Percentiles rank a stretch among this genome's conserved stretches.
phyloP scores from a whole-genome alignment of 2,329 filamentous ascomycete species.

The Stagonosporopsis rhizophila region DNA sequence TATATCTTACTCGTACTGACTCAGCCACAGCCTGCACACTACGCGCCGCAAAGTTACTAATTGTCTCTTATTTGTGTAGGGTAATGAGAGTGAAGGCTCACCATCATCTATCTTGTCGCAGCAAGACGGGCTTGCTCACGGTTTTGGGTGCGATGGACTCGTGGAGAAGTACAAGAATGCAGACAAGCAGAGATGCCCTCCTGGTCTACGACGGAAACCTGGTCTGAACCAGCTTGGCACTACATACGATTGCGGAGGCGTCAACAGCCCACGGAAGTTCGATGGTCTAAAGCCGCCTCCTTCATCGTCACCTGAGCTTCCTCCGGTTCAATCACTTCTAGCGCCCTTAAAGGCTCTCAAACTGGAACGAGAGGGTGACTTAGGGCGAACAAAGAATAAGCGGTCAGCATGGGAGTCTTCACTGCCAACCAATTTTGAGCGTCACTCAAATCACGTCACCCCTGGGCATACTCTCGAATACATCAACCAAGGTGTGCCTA shows the following conservation, averaged over 20 bases:
- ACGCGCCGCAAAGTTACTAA: slow-evolving; percentile 61
- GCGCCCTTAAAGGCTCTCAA: slow-evolving; percentile 3
- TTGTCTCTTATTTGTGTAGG: slow-evolving; percentile 30
- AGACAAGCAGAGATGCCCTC: slow-evolving; percentile 7
- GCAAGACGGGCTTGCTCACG: background rate
- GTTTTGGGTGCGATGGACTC: slow-evolving; percentile 5
- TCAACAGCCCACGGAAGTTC: background rate
- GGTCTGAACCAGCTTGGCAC: slow-evolving; percentile 6
- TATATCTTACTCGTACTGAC: slow-evolving; percentile 43
- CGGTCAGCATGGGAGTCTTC: slow-evolving; percentile 13
- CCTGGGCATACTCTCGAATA: slow-evolving; percentile 18
- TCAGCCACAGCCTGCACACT: slow-evolving; percentile 54
- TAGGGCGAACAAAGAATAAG: slow-evolving; percentile 1
- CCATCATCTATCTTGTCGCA: slow-evolving; percentile 24
- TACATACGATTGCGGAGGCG: background rate
- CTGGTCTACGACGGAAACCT: slow-evolving; percentile 7
- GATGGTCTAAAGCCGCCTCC: background rate
- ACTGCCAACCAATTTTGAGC: slow-evolving; percentile 5
- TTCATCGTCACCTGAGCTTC: background rate
- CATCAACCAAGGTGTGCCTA: slow-evolving; percentile 13
- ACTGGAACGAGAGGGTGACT: background rate
- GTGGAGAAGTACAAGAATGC: slow-evolving; percentile 14
- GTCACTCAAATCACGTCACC: slow-evolving; percentile 14
- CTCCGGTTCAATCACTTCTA: slow-evolving; percentile 9
- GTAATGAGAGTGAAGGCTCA: slow-evolving; percentile 22